Evolutionary conservation across 306 rosid species (phyloP).

Genomic region (Quercus dentata): DNA sequence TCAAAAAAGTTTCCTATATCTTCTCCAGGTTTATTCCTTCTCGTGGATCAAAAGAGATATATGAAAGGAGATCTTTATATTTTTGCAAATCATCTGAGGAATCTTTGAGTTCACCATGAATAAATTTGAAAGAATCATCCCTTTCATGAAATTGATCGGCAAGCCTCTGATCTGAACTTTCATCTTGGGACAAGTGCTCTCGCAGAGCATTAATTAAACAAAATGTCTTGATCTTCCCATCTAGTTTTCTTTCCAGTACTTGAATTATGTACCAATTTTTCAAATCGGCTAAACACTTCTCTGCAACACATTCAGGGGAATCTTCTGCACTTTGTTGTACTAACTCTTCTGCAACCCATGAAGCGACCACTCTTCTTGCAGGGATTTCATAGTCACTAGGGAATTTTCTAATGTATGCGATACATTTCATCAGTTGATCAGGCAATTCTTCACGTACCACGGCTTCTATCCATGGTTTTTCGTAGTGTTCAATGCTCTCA

Average conservation of each 20-base stretch:
- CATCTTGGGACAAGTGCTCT: neutral
- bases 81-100: no score
- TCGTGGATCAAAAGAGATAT: neutral
- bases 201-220: slow-evolving; percentile 15
- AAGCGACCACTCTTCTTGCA: no score
- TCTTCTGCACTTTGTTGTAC: neutral
- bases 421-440: no score
- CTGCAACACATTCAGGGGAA: slow-evolving; percentile 2
- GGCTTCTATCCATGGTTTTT: neutral
- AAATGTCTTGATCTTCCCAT: slow-evolving; percentile 33
- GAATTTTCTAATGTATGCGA: no score
- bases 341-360: no score
- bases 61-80: no score
- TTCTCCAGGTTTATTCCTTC: slow-evolving; percentile 36
- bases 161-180: neutral
- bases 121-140: no score
- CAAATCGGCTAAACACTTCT: neutral
- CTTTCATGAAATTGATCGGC: neutral
- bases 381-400: no score
- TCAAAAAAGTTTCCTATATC: slow-evolving; percentile 14
- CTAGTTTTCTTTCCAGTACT: slow-evolving; percentile 21
- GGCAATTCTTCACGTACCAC: no score
- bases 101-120: no score
- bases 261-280: slow-evolving; percentile 21
- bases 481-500: neutral